Conservation (phyloP, 164 flowering plant species). For the Vitis riparia region DNA sequence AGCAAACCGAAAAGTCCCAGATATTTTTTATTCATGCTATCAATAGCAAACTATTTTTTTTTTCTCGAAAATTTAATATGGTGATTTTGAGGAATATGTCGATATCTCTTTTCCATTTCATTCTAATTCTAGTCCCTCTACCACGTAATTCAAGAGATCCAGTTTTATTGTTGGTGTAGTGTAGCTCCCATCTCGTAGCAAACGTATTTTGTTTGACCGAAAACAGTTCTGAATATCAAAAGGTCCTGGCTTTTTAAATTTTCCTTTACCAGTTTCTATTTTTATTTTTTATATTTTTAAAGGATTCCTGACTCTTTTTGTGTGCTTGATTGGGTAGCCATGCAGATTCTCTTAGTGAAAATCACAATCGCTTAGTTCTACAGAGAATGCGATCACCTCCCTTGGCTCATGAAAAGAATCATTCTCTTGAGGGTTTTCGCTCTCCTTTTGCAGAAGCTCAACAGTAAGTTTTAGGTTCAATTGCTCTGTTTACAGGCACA, state of each 20-base stretch:
- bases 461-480: conserved; percentile 20
- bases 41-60: too few species aligned
- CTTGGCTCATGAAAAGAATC: conserved; percentile 19
- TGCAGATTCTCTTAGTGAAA: not conserved
- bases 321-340: conserved; percentile 10
- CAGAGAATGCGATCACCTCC: conserved; percentile 29
- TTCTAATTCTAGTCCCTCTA: too few species aligned
- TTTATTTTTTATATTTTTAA: not conserved
- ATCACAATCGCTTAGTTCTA: conserved; percentile 11
- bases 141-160: too few species aligned
- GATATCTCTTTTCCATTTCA: too few species aligned
- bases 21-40: too few species aligned
- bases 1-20: too few species aligned
- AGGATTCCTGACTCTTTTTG: not conserved
- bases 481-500: too few species aligned
- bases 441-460: conserved; percentile 21
- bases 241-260: not conserved
- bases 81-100: too few species aligned
- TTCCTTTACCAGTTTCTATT: not conserved
- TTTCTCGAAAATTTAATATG: too few species aligned
- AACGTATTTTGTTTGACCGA: not conserved
- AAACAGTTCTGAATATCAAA: not conserved
- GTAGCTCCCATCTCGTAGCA: not conserved
- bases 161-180: not conserved
- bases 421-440: conserved; percentile 13